A percentile compares a stretch with the other conserved stretches of the same genome.
Conservation (phyloP, 805 yeast genomes). For the Starmerella lactis-condensi region DNA sequence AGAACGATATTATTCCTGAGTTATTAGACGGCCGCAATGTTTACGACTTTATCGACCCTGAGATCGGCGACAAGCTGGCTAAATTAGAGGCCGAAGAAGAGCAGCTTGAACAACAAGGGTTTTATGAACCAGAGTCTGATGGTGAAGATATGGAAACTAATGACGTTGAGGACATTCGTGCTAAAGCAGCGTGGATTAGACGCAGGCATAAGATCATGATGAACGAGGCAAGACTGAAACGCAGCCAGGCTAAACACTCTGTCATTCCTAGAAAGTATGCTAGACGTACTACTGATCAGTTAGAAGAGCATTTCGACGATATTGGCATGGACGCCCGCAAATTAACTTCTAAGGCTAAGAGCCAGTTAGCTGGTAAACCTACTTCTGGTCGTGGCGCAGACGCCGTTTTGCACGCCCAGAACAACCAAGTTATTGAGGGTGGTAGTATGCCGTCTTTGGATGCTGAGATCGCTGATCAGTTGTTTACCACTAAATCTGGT, state of each 20-base stretch:
- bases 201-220: constrained; percentile 88
- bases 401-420: constrained; percentile 42
- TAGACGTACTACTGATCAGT: constrained; percentile 39
- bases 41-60: constrained; percentile 92
- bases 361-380: constrained; percentile 20
- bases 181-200: constrained; percentile 90
- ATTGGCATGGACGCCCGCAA: constrained; percentile 73
- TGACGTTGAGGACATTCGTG: constrained; percentile 48
- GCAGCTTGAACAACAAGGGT: constrained; percentile 79
- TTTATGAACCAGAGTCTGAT: constrained; percentile 56
- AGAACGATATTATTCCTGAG: constrained; percentile 93
- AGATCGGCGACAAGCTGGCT: constrained; percentile 78
- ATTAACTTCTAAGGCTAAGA: constrained; percentile 35
- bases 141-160: constrained; percentile 41
- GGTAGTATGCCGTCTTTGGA: constrained; percentile 33
- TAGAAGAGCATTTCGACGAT: constrained; percentile 78
- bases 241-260: constrained; percentile 69
- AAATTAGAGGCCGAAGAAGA: constrained; percentile 97
- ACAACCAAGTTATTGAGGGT: constrained; percentile 24
- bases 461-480: constrained; percentile 60
- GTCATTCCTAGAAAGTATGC: constrained; percentile 80
- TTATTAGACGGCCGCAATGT: constrained; percentile 89
- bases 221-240: constrained; percentile 69
- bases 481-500: constrained; percentile 26
- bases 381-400: constrained; percentile 51